Conservation (phyloP, 2,329 filamentous ascomycete species). For the Fusarium ambrosium region DNA sequence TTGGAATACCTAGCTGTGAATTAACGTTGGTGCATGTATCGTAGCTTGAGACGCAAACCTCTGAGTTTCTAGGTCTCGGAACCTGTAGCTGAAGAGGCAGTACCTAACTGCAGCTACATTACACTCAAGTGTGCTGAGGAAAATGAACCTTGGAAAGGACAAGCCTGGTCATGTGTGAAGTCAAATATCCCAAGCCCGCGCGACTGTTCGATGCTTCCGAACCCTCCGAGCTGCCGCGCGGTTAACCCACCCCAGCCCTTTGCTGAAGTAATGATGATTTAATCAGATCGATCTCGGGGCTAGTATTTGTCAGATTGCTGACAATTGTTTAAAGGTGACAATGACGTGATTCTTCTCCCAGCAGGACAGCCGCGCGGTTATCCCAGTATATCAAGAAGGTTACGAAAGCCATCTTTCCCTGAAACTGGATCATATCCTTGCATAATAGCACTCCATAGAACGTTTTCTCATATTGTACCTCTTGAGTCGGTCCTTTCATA, state of each 20-base stretch:
- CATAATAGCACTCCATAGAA: no score
- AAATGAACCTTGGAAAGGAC: not conserved
- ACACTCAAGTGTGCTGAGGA: not conserved
- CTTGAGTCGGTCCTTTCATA: not conserved
- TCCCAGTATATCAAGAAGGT: not conserved
- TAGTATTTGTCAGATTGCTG: constrained; percentile 7
- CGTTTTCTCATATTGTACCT: not conserved
- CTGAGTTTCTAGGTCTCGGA: not conserved
- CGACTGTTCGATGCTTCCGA: not conserved
- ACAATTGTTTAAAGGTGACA: not conserved
- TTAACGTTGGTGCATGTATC: not conserved
- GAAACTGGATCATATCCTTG: not conserved
- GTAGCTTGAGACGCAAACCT: not conserved
- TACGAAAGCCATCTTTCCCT: not conserved
- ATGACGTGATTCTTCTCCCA: not conserved
- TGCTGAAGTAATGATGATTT: constrained; percentile 11
- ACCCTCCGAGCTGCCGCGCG: constrained; percentile 4
- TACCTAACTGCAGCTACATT: not conserved
- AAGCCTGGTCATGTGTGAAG: not conserved
- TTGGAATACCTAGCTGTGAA: not conserved
- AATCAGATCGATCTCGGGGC: not conserved
- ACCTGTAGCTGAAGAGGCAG: not conserved
- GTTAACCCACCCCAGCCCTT: not conserved
- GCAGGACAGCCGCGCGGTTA: not conserved
- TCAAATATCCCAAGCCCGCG: not conserved